These are phyloP conservation scores for Ophiocordyceps camponoti-saundersi DNA, from an alignment of 2,329 filamentous ascomycete species.

Conservation along the genomic window DNA sequence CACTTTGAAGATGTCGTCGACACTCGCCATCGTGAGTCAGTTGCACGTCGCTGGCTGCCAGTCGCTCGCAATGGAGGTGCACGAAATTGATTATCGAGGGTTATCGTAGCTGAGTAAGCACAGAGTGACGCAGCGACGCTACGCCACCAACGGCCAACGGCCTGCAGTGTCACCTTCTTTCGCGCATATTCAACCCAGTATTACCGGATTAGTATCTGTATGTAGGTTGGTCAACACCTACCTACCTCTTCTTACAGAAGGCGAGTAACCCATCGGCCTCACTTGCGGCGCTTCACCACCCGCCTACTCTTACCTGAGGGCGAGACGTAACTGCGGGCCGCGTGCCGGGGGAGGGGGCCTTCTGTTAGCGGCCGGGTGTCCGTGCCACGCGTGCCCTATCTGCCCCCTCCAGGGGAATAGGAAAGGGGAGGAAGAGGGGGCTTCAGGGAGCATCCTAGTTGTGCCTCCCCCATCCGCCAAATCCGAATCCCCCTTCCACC, in stretches of 20 bases:
- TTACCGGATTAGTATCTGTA: too few relatives aligned
- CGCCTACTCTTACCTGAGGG: too few relatives aligned
- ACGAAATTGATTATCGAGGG: not conserved
- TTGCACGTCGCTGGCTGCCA: not conserved
- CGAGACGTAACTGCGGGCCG: too few relatives aligned
- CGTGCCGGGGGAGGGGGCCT: not conserved
- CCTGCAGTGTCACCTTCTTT: too few relatives aligned
- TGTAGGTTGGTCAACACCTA: too few relatives aligned
- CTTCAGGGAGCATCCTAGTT: not conserved
- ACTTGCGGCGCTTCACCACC: too few relatives aligned
- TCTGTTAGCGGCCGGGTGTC: not conserved
- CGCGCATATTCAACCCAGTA: too few relatives aligned
- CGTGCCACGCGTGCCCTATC: not conserved
- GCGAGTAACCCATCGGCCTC: too few relatives aligned
- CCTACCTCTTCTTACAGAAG: too few relatives aligned
- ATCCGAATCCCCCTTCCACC: not conserved
- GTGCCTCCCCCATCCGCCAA: not conserved
- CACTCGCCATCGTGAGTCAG: constrained; percentile 28
- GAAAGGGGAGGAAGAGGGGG: not conserved
- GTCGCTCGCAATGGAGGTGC: too few relatives aligned
- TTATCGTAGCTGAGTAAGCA: not conserved
- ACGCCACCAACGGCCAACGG: not conserved
- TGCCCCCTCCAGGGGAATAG: not conserved
- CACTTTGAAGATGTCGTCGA: constrained; percentile 43
- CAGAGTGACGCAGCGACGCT: not conserved